Conservation (phyloP, 352 stramenopile genomes). For the Phytophthora niederhauseri region DNA sequence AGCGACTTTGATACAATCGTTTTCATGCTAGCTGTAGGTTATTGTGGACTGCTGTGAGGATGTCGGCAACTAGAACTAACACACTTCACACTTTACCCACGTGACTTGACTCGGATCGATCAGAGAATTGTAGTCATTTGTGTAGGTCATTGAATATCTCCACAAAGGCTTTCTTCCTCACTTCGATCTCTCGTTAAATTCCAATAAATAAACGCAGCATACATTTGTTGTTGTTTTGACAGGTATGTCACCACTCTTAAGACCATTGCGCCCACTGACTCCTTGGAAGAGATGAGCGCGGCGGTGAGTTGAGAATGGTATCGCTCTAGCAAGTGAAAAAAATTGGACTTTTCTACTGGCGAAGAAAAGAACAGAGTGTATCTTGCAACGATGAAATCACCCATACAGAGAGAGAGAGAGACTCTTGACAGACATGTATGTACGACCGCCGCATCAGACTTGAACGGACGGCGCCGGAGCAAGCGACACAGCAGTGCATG, state of each 20-base stretch:
- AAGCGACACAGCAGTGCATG: conserved; percentile 42
- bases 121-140: conserved; percentile 92
- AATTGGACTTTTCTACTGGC: conserved; percentile 84
- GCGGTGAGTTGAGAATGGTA: conserved; percentile 77
- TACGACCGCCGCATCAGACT: conserved; percentile 39
- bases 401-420: conserved; percentile 14
- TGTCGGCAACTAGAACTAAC: no score
- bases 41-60: no score
- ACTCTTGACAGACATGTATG: conserved; percentile 41
- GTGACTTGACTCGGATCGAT: conserved; percentile 56
- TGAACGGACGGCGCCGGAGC: conserved; percentile 19
- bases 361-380: conserved; percentile 90
- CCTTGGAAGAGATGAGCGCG: conserved; percentile 50
- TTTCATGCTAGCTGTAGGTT: no score
- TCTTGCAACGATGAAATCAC: conserved; percentile 52
- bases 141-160: conserved; percentile 72
- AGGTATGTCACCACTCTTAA: conserved; percentile 73
- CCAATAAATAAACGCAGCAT: conserved; percentile 5
- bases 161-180: conserved; percentile 81
- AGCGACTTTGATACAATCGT: no score
- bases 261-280: conserved; percentile 72
- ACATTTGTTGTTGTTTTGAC: not conserved
- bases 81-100: not conserved
- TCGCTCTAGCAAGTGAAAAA: conserved; percentile 85
- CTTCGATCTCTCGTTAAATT: conserved; percentile 51